Base-by-base conservation (phyloP, 2,329 filamentous ascomycete genomes). In the Chaetomium sp. region DNA sequence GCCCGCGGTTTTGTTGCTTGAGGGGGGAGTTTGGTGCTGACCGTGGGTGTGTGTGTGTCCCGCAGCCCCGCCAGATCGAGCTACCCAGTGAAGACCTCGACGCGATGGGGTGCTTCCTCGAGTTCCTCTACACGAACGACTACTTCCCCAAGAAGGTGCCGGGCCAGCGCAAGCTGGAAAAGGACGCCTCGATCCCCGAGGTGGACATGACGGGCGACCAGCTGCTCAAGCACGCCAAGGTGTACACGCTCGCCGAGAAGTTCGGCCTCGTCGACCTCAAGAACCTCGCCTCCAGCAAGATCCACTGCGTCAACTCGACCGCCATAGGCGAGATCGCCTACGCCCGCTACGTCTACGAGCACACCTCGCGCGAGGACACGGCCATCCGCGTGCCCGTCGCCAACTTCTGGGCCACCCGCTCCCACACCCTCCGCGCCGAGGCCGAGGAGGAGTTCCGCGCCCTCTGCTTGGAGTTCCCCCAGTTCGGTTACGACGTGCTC, bases 401-500 rank as follows among this genome's bases (percentile, higher is more conserved):
- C n/a, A 90, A 89, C 62, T 96, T 96, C 81, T 97, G 93, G 93
- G 92, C 92, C 6, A 89, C 86, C 55, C 84, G 91, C 67, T 89
- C 86, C 65, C 92, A 95, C 79, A 88, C 91, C 13, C 81, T 97
- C 68, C 89, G 93, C 21, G 85, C 93, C 77, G 92, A 96, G 78
- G 92, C 93, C 45, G 92, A 96, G 77, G 84, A 86, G 7, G 91
- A 96, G 78, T 97, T 97, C 85, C 87, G 89, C 75, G 77, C 84
- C 54, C 86, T 97, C 78, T 97, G 93, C 79, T 80, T 97, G 75
- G 91, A 97, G 78, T 93, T 89, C 75, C 93, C 93, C 21, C 90
- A 96, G 75, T 97, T 97, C 75, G 90, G 90, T 74, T 97, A 93
- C 80, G 93, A 97, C 77, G 91, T 98, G 63, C 85, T 97, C 66